Base-by-base conservation (phyloP, 2,329 filamentous ascomycete species). In the Xylariales sp. region DNA sequence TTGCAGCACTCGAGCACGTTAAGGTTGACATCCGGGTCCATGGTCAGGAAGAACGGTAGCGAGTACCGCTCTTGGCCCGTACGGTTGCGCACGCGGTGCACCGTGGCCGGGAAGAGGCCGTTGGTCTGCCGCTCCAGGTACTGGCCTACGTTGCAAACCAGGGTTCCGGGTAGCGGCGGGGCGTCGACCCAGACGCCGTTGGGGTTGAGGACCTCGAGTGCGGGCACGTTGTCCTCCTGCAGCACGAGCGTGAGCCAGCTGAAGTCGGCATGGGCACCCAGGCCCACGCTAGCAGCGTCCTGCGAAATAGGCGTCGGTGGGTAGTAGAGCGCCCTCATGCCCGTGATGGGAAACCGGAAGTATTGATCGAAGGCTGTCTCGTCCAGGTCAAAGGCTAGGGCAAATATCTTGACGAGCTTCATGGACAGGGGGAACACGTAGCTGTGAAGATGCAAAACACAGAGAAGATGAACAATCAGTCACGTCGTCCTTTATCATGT, bases 201-300 rank as follows among this genome's bases (percentile, higher is more conserved):
- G n/a, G 52, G 56, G 41, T 65, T 66, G 3, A 66, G 54, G 0
- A 67, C 63, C 38, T 67, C 61, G 15, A 67, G 54, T 2, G 53
- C 55, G 12, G 46, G 46, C 2, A 52, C 43, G 7, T 37, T 38
- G 38, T 55, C 54, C 46, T 54, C 54, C 45, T 58, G 54, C 11
- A 56, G 44, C 1, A 67, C 62, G 10, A 67, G 53, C 0, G 64
- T 67, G 45, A 66, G 59, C 56, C 62, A 66, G 40, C 57, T 62
- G 42, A 65, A 66, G 38, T 67, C 63, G 3, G 62, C 57, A 38
- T 67, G 64, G 1, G 63, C 63, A 8, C 63, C 62, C 12, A 66
- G 56, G 2, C 63, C 62, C 4, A 62, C 59, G 33, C 37, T 51
- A 12, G 35, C 18, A 3, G 40, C 24, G 8, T 42, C 39, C 6